Evolutionary conservation across 2,329 filamentous ascomycete genomes (phyloP), one percentile per base, ranked within the genome.

Genomic region (Chaetomium sp.): DNA sequence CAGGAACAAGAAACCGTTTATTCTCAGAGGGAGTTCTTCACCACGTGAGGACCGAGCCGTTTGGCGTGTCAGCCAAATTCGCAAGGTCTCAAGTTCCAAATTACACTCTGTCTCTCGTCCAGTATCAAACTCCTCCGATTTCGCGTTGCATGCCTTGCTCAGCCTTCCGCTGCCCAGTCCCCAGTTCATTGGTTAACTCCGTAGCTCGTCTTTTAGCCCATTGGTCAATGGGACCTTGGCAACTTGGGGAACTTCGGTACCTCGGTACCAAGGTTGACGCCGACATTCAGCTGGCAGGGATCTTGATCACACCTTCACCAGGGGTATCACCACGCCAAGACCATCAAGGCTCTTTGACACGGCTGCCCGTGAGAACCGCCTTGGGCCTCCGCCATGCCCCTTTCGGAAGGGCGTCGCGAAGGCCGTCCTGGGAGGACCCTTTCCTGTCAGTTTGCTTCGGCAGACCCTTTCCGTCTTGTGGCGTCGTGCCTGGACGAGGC

Each of bases 231-330:
- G 4, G 19, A 19, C n/a, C 29, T 9, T 50, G 42, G 33, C 38
- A 42, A 16, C 38, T n/a, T 42, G 38, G 50, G 45, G 49, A 60
- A 35, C 42, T 4, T 56, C 38, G 38, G 38, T 63, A 23, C 53
- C 54, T 27, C n/a, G n/a, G 12, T 4, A 29, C 59, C 27, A 57
- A 57, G 51, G 29, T 55, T 60, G 35, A 29, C 7, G 27, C n/a
- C 57, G 16, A 9, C 27, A 42, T 67, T 70, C 70, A 70, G 69
- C 69, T 72, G 65, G 38, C 67, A 70, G 64, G 68, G 70, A 49
- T 65, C 21, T 51, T 13, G 29, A 56, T 50, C 51, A 21, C 23
- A 33, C 63, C 60, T 61, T 27, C 45, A 29, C 25, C 58, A 50
- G 51, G 60, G 60, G 60, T n/a, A 49, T 29, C 56, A 54, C 57